These are phyloP conservation scores for Vitis hybrid DNA, from an alignment of 177 flowering plant species.

Conservation along the genomic window DNA sequence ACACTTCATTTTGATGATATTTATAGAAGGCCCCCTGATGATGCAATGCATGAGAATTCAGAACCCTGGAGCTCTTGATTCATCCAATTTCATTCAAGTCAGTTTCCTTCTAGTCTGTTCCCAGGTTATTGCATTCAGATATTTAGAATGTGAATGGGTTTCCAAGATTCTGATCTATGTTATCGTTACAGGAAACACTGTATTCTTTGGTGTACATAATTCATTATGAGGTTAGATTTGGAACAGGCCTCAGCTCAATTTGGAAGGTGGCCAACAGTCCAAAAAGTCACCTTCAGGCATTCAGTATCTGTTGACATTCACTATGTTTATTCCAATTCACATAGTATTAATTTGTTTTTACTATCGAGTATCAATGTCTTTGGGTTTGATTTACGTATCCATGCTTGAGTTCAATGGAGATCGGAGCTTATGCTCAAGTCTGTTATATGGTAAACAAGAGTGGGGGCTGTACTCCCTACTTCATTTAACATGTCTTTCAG, in stretches of 20 bases:
- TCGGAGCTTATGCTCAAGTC: too few species aligned
- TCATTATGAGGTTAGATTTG: slow-evolving; percentile 15
- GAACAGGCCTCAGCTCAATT: not conserved
- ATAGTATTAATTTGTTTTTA: too few species aligned
- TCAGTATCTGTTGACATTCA: too few species aligned
- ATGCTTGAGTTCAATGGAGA: too few species aligned
- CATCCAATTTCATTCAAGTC: slow-evolving; percentile 3
- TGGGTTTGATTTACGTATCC: too few species aligned
- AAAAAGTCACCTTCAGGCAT: not conserved
- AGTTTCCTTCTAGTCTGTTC: not conserved
- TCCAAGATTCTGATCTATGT: slow-evolving; percentile 9
- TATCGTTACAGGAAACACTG: slow-evolving; percentile 13
- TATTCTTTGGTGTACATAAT: slow-evolving; percentile 43
- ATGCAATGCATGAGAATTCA: slow-evolving; percentile 14
- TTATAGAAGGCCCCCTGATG: slow-evolving; percentile 44
- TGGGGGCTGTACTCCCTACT: too few species aligned
- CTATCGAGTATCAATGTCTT: too few species aligned
- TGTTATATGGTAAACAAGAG: too few species aligned
- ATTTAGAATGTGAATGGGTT: slow-evolving; percentile 19
- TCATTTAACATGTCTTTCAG: too few species aligned
- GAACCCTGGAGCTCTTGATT: slow-evolving; percentile 20
- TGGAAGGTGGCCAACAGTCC: slow-evolving; percentile 1
- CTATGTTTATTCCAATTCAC: too few species aligned
- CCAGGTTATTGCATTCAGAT: slow-evolving; percentile 9
- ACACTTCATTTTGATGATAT: slow-evolving; percentile 80